A percentile compares a stretch with the other conserved stretches of the same genome.
These are phyloP conservation scores for Schizochytrium sp. DNA, from an alignment of 108 stramenopile species.

Conservation along the genomic window DNA sequence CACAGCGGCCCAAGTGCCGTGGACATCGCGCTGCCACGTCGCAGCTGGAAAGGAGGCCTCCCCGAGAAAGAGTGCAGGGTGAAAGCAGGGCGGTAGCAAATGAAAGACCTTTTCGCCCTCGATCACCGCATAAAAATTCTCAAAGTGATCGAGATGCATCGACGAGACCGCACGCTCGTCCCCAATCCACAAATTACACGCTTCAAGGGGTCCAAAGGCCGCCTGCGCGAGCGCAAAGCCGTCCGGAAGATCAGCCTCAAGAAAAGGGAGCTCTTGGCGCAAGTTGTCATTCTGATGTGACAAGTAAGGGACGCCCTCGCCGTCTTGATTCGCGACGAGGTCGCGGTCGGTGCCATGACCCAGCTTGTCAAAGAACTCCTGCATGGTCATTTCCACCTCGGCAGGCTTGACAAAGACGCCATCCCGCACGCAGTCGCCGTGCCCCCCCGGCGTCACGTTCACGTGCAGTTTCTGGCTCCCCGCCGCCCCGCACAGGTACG, in stretches of 20 bases:
- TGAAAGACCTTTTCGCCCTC: conserved; percentile 84
- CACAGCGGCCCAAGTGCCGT: neutral
- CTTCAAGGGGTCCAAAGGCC: conserved; percentile 66
- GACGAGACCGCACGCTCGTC: conserved; percentile 72
- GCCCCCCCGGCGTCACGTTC: conserved; percentile 83
- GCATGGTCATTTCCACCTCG: conserved; percentile 58
- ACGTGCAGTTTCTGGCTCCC: conserved; percentile 45
- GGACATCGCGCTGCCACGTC: conserved; percentile 12
- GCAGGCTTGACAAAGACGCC: conserved; percentile 70
- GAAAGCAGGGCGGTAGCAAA: conserved; percentile 73
- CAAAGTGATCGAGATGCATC: conserved; percentile 92
- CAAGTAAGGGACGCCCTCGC: conserved; percentile 56
- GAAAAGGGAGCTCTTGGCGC: conserved; percentile 46
- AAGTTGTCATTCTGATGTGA: conserved; percentile 73
- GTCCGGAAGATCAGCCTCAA: conserved; percentile 36
- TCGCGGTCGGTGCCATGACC: neutral
- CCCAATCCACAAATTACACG: conserved; percentile 90
- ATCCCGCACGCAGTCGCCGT: conserved; percentile 66
- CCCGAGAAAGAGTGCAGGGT: conserved; percentile 58
- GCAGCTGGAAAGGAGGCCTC: conserved; percentile 28
- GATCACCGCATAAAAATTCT: conserved; percentile 81
- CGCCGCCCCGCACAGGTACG: conserved; percentile 49
- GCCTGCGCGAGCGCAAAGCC: conserved; percentile 45
- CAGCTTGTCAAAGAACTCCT: conserved; percentile 47
- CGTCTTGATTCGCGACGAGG: neutral